Evolutionary conservation across 495 filamentous ascomycete species (phyloP).

Genomic region (Penicillium pancosmium): DNA sequence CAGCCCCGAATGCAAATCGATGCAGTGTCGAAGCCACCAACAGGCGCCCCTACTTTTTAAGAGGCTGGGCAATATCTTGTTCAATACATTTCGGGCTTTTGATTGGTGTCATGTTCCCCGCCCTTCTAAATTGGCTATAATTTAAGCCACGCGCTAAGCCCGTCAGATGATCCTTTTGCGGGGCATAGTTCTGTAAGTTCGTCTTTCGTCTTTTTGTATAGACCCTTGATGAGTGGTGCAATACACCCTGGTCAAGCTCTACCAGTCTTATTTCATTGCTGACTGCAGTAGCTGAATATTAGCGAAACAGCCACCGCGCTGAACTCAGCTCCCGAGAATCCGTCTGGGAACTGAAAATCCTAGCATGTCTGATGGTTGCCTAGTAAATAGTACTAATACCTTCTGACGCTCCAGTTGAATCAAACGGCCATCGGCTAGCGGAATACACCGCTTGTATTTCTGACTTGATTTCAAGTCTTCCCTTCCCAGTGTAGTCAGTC

Average conservation of each 20-base stretch:
- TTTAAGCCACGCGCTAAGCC: slow-evolving; percentile 13
- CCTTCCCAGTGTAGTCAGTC: too few relatives aligned
- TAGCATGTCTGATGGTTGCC: too few relatives aligned
- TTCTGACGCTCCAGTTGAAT: too few relatives aligned
- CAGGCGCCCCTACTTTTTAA: not conserved
- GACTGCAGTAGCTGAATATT: slow-evolving; percentile 11
- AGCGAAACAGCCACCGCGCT: not conserved
- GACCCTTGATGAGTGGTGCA: not conserved
- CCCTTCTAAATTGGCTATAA: slow-evolving; percentile 10
- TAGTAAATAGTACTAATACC: too few relatives aligned
- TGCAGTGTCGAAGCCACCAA: slow-evolving; percentile 8
- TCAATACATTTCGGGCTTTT: not conserved
- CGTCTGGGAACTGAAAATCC: not conserved
- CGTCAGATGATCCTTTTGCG: slow-evolving; percentile 12
- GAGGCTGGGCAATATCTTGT: not conserved
- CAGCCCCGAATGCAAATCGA: not conserved
- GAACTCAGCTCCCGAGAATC: not conserved
- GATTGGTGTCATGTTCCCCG: not conserved
- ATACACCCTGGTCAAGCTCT: slow-evolving; percentile 5
- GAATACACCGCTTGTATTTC: too few relatives aligned
- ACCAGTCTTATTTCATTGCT: slow-evolving; percentile 12
- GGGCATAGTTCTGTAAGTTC: slow-evolving; percentile 2
- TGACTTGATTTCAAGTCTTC: too few relatives aligned
- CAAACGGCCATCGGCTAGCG: too few relatives aligned
- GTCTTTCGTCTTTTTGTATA: not conserved